Percentiles rank a stretch among this genome's conserved stretches.
Evolutionary conservation across 108 stramenopile genomes (phyloP).

Genomic region (Nannochloropsis gaditana): DNA sequence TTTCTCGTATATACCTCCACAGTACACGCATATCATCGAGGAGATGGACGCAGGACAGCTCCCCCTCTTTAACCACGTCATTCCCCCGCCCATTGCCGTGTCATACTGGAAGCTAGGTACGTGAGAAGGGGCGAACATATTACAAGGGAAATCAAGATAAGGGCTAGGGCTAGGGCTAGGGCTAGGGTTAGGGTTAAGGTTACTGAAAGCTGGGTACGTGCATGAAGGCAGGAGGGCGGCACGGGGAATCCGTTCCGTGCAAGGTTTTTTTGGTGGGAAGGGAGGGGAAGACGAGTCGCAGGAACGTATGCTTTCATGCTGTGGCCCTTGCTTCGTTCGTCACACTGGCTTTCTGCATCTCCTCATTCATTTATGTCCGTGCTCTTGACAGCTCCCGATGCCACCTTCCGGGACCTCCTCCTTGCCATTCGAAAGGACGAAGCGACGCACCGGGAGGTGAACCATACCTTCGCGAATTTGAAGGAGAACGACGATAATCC

Average conservation of each 20-base stretch:
- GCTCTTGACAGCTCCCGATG: conserved; percentile 54
- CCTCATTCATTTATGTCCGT: neutral
- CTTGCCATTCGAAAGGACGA: conserved; percentile 78
- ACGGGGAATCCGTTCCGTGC: no score
- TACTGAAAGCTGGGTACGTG: no score
- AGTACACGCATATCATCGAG: conserved; percentile 77
- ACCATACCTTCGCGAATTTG: conserved; percentile 57
- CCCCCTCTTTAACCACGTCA: conserved; percentile 66
- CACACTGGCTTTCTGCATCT: neutral
- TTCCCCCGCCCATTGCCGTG: conserved; percentile 55
- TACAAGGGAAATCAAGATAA: no score
- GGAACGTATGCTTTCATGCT: conserved; percentile 18
- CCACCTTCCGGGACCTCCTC: conserved; percentile 80
- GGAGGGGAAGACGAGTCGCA: neutral
- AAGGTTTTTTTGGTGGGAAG: no score
- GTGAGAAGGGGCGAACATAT: neutral
- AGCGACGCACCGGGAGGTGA: conserved; percentile 50
- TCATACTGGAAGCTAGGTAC: conserved; percentile 64
- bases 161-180: no score
- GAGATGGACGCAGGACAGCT: conserved; percentile 63
- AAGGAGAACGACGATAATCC: conserved; percentile 46
- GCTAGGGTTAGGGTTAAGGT: no score
- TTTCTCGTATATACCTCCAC: neutral
- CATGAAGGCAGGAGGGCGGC: no score
- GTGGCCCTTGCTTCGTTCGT: neutral